Evolutionary conservation across 768 basidiomycete genomes (phyloP), one percentile per base, ranked within the genome.

Genomic region (Termitomyces sp.): DNA sequence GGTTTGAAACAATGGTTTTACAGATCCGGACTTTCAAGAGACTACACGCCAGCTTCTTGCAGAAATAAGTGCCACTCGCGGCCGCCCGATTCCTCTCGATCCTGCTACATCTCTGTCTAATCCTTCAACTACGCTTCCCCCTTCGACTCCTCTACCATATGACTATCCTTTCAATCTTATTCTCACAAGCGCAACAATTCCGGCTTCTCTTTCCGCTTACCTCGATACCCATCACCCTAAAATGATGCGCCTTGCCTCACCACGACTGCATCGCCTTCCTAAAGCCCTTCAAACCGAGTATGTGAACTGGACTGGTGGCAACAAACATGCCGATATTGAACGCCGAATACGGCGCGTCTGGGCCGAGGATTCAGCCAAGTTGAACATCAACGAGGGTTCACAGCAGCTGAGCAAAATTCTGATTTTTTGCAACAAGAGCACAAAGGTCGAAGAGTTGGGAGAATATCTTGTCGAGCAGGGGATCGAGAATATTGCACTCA

Each of bases 131-230:
- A 16, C 64, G 10, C 24, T 58, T 22, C 29, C 64, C 20, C n/a
- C n/a, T n/a, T n/a, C n/a, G n/a, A n/a, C n/a, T n/a, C n/a, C n/a
- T n/a, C n/a, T n/a, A n/a, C 52, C 57, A 5, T 34, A 41, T 49
- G 69, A 80, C 37, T 87, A 88, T 68, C 91, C 92, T 5, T 92
- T 92, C 79, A 82, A 92, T 68, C 73, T 96, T 44, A 64, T 96
- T 54, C 79, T 97, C 28, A 86, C 88, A 16, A 88, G 88, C 46
- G 94, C 94, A 0, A 96, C 94, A 3, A 89, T 97, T 59, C 94
- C 94, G 7, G 80, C 83, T 34, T 81, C 88, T 2, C 84, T 92
- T 49, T 80, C 83, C 28, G 68, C 77, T 22, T 88, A 90, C 68
- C 78, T 92, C 29, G 78, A 82, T 60, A 70, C 69, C 0, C 70